Base-by-base conservation (phyloP, 2,329 filamentous ascomycete species). In the Fusarium metavorans region DNA sequence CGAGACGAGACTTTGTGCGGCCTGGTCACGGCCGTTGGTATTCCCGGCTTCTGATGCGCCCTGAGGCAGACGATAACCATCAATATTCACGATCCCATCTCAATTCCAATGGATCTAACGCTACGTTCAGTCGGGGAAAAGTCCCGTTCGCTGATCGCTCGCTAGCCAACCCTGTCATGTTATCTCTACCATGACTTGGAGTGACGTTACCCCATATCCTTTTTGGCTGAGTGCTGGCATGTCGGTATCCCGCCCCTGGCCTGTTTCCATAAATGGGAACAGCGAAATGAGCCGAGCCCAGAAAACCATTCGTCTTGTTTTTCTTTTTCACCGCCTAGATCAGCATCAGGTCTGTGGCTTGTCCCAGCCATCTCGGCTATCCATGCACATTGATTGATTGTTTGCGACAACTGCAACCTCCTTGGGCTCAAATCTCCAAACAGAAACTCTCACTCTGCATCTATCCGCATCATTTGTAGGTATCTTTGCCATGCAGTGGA, bases 131-230 rank as follows among this genome's bases (percentile, higher is more conserved):
- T 63, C 45, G 34, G 62, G 67, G 41, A 23, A 71, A 59, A 25
- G 48, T 58, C 37, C 67, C 52, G 43, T 62, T 63, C 30, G 52
- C 30, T 35, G 58, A 69, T 61, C 56, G 39, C 30, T 43, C 61
- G 30, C 37, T 48, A 56, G 35, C 54, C 35, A 69, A 52, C 54
- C 67, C 54, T 70, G 64, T 62, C 58, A 52, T 60, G 37, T 34
- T 69, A 23, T 56, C 30, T 68, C 48, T 70, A 30, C 54, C 67
- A 71, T 73, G 67, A 73, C 71, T 68, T 73, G 48, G 50, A 62
- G 70, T 73, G 71, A 73, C 70, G 71, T 73, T 73, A 71, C 71
- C 67, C 71, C 71, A 73, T 73, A 73, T 67, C 63, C 43, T 62
- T 68, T 64, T 37, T 34, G 27, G 41, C 59, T 62, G 56, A 67